Conservation (phyloP, 768 basidiomycete genomes). For the Naganishia onofrii region DNA sequence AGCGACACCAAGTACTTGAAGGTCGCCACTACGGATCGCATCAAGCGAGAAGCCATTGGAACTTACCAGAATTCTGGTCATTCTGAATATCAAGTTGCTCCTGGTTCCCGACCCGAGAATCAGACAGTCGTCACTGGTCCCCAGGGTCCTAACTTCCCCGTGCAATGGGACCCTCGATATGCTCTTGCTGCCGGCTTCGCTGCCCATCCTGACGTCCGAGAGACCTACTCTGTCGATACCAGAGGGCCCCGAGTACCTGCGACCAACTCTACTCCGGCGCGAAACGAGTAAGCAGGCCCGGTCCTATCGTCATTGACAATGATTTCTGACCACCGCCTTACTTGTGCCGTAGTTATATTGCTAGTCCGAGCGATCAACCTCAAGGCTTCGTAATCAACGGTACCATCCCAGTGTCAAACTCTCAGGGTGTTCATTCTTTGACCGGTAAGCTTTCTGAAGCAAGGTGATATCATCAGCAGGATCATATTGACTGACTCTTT, state of each 20-base stretch:
- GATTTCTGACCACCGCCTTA: background rate
- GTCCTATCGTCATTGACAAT: background rate
- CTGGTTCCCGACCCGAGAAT: slow-evolving; percentile 41
- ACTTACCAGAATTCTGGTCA: slow-evolving; percentile 40
- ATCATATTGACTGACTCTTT: slow-evolving; percentile 3
- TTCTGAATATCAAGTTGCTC: slow-evolving; percentile 50
- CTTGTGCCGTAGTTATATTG: slow-evolving; percentile 33
- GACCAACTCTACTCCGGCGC: slow-evolving; percentile 31
- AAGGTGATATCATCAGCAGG: background rate
- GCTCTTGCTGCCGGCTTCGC: slow-evolving; percentile 37
- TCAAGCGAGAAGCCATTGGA: slow-evolving; percentile 52
- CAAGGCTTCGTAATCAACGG: slow-evolving; percentile 52
- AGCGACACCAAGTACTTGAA: slow-evolving; percentile 50
- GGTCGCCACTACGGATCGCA: slow-evolving; percentile 41
- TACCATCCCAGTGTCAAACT: slow-evolving; percentile 42
- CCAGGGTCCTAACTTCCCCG: slow-evolving; percentile 34
- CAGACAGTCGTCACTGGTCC: slow-evolving; percentile 40
- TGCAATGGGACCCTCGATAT: slow-evolving; percentile 54
- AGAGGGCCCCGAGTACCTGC: slow-evolving; percentile 47
- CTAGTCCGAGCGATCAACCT: slow-evolving; percentile 48
- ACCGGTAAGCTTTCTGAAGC: slow-evolving; percentile 4
- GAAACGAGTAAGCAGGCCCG: slow-evolving; percentile 24
- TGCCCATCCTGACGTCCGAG: slow-evolving; percentile 33
- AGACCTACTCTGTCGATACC: slow-evolving; percentile 36
- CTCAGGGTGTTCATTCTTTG: slow-evolving; percentile 52